Conservation (phyloP, 2,329 filamentous ascomycete genomes). For the Malbranchea zuffiana region DNA sequence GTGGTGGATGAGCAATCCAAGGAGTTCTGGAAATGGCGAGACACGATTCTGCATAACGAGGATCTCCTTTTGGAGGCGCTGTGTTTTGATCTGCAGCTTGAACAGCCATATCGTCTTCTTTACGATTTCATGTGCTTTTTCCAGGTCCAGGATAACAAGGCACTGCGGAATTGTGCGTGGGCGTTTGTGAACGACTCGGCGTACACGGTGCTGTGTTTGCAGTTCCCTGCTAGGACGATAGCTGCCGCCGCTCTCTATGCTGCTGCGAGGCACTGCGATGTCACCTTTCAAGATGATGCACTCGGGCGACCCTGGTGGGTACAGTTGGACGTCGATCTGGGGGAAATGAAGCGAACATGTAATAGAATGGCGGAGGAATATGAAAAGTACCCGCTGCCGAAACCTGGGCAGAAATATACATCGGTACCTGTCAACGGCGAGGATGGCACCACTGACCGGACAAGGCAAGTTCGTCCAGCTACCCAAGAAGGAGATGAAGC, state of each 20-base stretch:
- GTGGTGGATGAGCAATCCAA: conserved; percentile 94
- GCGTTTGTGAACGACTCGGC: conserved; percentile 86
- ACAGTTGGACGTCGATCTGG: conserved; percentile 58
- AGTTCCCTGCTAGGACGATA: conserved; percentile 68
- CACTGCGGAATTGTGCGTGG: conserved; percentile 77
- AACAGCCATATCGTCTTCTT: conserved; percentile 75
- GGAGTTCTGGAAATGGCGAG: conserved; percentile 96
- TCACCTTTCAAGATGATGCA: conserved; percentile 63
- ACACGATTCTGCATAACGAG: conserved; percentile 85
- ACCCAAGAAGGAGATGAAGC: conserved; percentile 9
- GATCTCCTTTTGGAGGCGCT: conserved; percentile 83
- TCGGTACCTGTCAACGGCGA: conserved; percentile 25
- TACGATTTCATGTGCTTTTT: conserved; percentile 70
- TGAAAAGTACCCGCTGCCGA: conserved; percentile 35
- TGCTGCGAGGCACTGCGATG: conserved; percentile 61
- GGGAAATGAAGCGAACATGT: conserved; percentile 60
- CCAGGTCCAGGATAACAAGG: conserved; percentile 65
- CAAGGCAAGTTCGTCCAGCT: conserved; percentile 17
- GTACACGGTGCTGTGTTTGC: conserved; percentile 71
- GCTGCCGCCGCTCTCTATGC: conserved; percentile 81
- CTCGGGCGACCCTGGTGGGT: conserved; percentile 81
- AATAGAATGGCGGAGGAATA: conserved; percentile 57
- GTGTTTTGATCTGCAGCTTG: conserved; percentile 86
- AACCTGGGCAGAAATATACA: conserved; percentile 35
- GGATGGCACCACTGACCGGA: conserved; percentile 27